Evolutionary conservation across 768 basidiomycete genomes (phyloP).

Genomic region (Podaxis sp.): DNA sequence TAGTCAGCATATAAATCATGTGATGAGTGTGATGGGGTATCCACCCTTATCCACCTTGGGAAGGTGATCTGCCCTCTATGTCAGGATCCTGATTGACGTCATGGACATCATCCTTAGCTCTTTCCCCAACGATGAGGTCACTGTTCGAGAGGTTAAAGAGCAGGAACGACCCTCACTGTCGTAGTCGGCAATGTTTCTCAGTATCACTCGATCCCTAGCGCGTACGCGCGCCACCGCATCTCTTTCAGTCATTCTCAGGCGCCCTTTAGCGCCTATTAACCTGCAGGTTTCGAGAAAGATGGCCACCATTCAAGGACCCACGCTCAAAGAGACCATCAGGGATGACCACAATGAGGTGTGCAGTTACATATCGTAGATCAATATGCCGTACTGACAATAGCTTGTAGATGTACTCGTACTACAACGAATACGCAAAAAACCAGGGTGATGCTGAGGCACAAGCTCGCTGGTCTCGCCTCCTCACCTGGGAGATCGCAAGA

Average conservation of each 20-base stretch:
- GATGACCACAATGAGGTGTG: constrained; percentile 18
- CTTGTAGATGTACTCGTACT: constrained; percentile 45
- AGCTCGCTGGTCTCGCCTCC: constrained; percentile 44
- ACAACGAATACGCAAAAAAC: constrained; percentile 37
- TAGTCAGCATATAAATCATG: not conserved
- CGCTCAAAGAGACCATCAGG: constrained; percentile 13
- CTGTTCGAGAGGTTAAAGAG: not conserved
- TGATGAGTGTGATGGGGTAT: too few species aligned
- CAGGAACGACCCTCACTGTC: not conserved
- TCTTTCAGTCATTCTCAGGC: not conserved
- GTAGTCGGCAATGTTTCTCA: not conserved
- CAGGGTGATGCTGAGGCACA: constrained; percentile 37
- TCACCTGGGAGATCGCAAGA: constrained; percentile 51
- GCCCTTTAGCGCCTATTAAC: not conserved
- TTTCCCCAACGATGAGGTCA: not conserved
- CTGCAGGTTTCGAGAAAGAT: not conserved
- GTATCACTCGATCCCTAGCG: not conserved
- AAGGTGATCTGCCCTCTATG: too few species aligned
- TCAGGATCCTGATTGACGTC: too few species aligned
- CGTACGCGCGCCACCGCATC: not conserved
- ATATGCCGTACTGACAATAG: not conserved
- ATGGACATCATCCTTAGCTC: too few species aligned
- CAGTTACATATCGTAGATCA: not conserved
- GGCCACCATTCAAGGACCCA: not conserved
- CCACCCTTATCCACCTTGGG: too few species aligned